Evolutionary conservation across 148 eudicot genomes (phyloP), one percentile per base, ranked within the genome.

Genomic region (Suaeda aralocaspica): DNA sequence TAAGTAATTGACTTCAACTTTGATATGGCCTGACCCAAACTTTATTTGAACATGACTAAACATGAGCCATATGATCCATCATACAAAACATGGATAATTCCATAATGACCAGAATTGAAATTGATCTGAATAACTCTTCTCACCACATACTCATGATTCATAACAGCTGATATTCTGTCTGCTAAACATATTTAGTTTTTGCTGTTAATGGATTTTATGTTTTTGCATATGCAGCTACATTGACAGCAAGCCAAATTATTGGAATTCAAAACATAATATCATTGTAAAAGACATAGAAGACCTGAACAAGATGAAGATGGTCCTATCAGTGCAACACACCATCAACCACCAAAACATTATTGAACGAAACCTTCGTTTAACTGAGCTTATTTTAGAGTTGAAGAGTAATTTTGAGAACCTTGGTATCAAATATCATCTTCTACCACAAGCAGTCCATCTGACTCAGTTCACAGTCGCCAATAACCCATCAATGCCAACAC

Each of bases 261-360:
- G 91, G 91, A 83, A 78, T 65, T 84, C 96, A 1, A 82, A 69
- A 41, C 89, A 84, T 29, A 71, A 76, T 2, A 78, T 89, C 42
- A 69, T 84, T 44, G 82, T 89, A 64, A 89, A 64, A 67, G 94
- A 81, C 62, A 86, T 89, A 4, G 80, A 81, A 67, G 79, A 86
- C 49, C 48, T 81, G 70, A 74, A 83, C 70, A 78, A 69, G 70
- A 72, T 89, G 87, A 84, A 79, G 74, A 83, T 89, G 91, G 63
- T 57, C 39, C 64, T 89, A 12, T 65, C 78, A 4, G 91, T 87
- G 52, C 84, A 81, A 66, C 91, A 87, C 79, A 87, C 89, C 16
- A 85, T 87, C 61, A 89, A 89, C 80, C 88, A 87, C 74, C 95
- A 89, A 58, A 83, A 86, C 66, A 84, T 66, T 21, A 80, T 78